Evolutionary conservation across 2,329 filamentous ascomycete species (phyloP).

Genomic region (Xylariales sp.): DNA sequence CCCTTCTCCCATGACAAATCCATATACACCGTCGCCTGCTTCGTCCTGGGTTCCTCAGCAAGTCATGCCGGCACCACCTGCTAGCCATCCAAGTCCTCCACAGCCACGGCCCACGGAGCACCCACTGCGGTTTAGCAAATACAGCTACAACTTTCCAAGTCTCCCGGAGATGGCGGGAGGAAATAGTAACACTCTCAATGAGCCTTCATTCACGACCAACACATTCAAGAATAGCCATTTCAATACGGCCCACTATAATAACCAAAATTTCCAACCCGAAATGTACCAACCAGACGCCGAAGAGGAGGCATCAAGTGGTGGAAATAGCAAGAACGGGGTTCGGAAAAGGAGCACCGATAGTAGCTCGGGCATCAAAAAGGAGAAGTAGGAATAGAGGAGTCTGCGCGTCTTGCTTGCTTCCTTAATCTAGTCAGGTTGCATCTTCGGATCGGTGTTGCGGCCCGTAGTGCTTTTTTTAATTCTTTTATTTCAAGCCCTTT

Average conservation of each 20-base stretch:
- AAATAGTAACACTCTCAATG: slow-evolving; percentile 50
- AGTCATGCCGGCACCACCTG: slow-evolving; percentile 41
- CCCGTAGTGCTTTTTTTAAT: slow-evolving; percentile 27
- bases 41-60: slow-evolving; percentile 54
- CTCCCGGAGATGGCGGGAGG: slow-evolving; percentile 52
- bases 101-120: slow-evolving; percentile 49
- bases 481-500: slow-evolving; percentile 16
- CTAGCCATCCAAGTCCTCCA: slow-evolving; percentile 50
- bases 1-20: slow-evolving; percentile 50
- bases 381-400: slow-evolving; percentile 48
- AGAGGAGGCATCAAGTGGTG: slow-evolving; percentile 47
- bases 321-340: slow-evolving; percentile 41
- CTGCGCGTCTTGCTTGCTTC: slow-evolving; percentile 38
- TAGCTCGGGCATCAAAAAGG: slow-evolving; percentile 48
- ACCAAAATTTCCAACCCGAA: slow-evolving; percentile 70
- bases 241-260: slow-evolving; percentile 75
- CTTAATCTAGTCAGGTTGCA: slow-evolving; percentile 41
- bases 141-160: slow-evolving; percentile 62
- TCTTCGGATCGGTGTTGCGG: slow-evolving; percentile 37
- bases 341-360: slow-evolving; percentile 50
- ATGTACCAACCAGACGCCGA: slow-evolving; percentile 59
- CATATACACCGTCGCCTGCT: slow-evolving; percentile 52
- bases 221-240: slow-evolving; percentile 75
- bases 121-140: slow-evolving; percentile 65
- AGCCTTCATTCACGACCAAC: slow-evolving; percentile 64